Evolutionary conservation across 2,329 filamentous ascomycete genomes (phyloP).

Genomic region (Colletotrichum sp.): DNA sequence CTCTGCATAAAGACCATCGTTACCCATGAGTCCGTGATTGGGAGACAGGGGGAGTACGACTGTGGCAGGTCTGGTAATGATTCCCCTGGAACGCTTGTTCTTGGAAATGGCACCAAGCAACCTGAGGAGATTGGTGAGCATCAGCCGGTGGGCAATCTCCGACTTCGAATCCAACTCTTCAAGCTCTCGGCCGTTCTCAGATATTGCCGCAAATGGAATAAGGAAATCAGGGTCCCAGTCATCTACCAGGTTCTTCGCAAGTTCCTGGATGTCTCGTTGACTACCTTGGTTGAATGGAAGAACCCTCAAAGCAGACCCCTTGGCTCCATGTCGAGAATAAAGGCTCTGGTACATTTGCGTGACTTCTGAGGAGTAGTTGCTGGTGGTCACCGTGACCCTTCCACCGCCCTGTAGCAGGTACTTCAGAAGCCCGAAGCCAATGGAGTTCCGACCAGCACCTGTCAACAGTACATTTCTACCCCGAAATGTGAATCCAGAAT

Average conservation of each 20-base stretch:
- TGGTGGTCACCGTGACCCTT: constrained; percentile 97
- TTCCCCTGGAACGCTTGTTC: constrained; percentile 84
- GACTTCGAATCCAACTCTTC: constrained; percentile 96
- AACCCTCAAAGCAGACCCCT: constrained; percentile 93
- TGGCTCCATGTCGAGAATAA: constrained; percentile 91
- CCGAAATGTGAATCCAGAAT: constrained; percentile 85
- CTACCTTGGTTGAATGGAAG: constrained; percentile 99
- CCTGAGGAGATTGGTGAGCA: constrained; percentile 95
- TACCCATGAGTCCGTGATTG: constrained; percentile 97
- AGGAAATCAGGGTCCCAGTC: constrained; percentile 98
- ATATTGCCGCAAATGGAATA: constrained; percentile 94
- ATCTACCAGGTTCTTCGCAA: constrained; percentile 95
- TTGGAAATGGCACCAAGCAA: constrained; percentile 88
- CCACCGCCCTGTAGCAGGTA: constrained; percentile 95
- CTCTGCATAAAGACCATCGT: constrained; percentile 96
- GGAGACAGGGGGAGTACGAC: constrained; percentile 95
- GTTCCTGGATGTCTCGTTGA: constrained; percentile 93
- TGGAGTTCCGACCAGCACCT: constrained; percentile 94
- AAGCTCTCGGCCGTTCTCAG: constrained; percentile 96
- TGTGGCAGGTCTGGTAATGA: constrained; percentile 93
- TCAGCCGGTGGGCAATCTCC: constrained; percentile 96
- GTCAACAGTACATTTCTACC: constrained; percentile 98
- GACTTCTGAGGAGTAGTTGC: constrained; percentile 92
- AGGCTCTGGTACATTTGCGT: constrained; percentile 99
- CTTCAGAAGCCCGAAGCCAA: constrained; percentile 94